phyloP scores from a whole-genome alignment of 495 filamentous ascomycete genomes.

The Penicillium malachiteum region DNA sequence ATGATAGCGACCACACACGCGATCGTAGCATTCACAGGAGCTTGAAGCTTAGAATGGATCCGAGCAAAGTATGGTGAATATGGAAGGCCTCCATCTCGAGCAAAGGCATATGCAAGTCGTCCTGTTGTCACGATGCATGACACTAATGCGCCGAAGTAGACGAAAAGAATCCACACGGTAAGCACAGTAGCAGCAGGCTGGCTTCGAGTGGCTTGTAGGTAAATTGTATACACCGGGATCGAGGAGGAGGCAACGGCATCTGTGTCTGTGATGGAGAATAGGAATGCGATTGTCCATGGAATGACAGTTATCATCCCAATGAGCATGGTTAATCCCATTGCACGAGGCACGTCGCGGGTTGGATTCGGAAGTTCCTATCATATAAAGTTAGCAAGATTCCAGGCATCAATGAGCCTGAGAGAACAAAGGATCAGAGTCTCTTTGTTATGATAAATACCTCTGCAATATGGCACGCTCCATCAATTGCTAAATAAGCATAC shows the following conservation, averaged over 20 bases:
- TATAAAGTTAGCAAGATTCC: too few relatives aligned
- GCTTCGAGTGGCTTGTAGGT: slow-evolving; percentile 25
- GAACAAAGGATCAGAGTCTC: background rate
- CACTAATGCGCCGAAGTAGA: slow-evolving; percentile 10
- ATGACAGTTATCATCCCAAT: slow-evolving; percentile 23
- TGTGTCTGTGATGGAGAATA: slow-evolving; percentile 29
- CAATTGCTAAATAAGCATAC: slow-evolving; percentile 26
- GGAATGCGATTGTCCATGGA: slow-evolving; percentile 27
- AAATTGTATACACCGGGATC: slow-evolving; percentile 22
- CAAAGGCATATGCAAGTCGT: slow-evolving; percentile 11
- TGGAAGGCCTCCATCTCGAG: slow-evolving; percentile 20
- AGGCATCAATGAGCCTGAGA: too few relatives aligned
- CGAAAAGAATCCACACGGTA: slow-evolving; percentile 13
- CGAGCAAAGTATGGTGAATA: slow-evolving; percentile 8
- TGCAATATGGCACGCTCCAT: slow-evolving; percentile 25
- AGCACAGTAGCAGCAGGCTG: slow-evolving; percentile 17
- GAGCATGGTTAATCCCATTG: slow-evolving; percentile 19
- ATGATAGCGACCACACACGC: slow-evolving; percentile 8
- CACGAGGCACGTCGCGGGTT: slow-evolving; percentile 18
- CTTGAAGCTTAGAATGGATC: slow-evolving; percentile 1
- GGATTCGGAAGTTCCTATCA: slow-evolving; percentile 24
- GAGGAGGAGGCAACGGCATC: slow-evolving; percentile 22
- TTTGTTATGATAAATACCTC: slow-evolving; percentile 8
- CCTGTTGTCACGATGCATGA: slow-evolving; percentile 13
- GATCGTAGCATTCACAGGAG: slow-evolving; percentile 15